Evolutionary conservation across 805 yeast species (phyloP), one percentile per base, ranked within the genome.

Genomic region (Candida vartiovaarae): DNA sequence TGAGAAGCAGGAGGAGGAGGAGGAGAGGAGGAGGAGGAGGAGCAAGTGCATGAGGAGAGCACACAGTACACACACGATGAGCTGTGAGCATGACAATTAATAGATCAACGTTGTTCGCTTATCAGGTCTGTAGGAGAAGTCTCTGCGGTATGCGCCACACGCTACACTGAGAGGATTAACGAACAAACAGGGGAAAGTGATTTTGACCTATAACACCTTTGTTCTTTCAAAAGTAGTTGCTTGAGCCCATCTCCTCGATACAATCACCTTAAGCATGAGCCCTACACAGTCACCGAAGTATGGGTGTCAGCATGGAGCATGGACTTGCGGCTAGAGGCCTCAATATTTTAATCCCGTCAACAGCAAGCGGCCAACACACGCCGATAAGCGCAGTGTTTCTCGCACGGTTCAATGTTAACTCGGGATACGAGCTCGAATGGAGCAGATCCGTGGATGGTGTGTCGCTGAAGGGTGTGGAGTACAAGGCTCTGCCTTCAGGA

Each of bases 401-500:
- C 9, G 69, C 75, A 2, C 67, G 74, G 49, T 78, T 78, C 53
- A 78, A 78, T 52, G 74, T 72, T 11, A 68, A 68, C 31, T 58
- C 67, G 1, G 84, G 84, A 1, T 70, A 74, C 50, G 71, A 66
- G 40, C 48, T 74, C 32, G 67, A 64, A 42, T 74, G 80, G 79
- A 60, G 64, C 46, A 55, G 61, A 36, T 55, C 59, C 1, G 39
- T 56, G 6, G 63, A 61, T 36, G 55, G 58, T 4, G 45, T 57
- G 11, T 49, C 67, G 0, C 53, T 76, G 26, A 60, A 67, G 29
- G 72, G 73, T 9, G 55, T 82, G 4, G 89, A 82, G 59, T 82
- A 72, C 61, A 75, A 78, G 50, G 67, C 80, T n/a, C 61, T 82
- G 36, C 89, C 89, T 0, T 78, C 86, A 0, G 88, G 90, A 1